Evolutionary conservation across 176 grass and related monocot genomes (phyloP), one percentile per base, ranked within the genome.

Genomic region (Coix lacrymajobi): DNA sequence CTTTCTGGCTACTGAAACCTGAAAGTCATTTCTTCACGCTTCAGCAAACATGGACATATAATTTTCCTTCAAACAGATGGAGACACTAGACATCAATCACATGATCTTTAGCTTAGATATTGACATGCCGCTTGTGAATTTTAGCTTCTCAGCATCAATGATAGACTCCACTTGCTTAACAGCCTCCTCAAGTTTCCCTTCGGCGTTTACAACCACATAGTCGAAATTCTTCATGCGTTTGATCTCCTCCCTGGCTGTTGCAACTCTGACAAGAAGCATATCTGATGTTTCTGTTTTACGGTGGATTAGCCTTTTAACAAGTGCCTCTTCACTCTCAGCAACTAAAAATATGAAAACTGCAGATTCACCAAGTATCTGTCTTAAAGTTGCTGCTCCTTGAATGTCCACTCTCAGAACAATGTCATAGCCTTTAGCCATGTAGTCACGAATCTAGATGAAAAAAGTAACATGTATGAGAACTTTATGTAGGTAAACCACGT

Each of bases 331-430:
- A 20, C 90, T 93, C 81, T 98, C 96, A 34, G 96, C 96, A 8
- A 93, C 91, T 76, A 98, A 46, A 83, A 98, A 98, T 22, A 98
- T 98, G 86, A 98, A 98, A 74, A 95, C 36, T 2, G 96, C 96
- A 71, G 92, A 98, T 76, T 98, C 80, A 6, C 96, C 96, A 0
- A 98, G 91, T 77, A 98, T 93, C 38, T 90, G 85, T 83, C 77
- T 86, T 41, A 98, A 72, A 54, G 96, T 98, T 68, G 89, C 87
- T 73, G 96, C 92, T 65, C 96, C 96, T 93, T 93, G 92, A 85
- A 98, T 95, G 80, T 98, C 96, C 38, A 98, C 96, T 84, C 96
- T 95, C 60, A 98, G 87, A 36, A 95, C 90, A 81, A 98, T 95
- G 76, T 98, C 92, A 88, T 49, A 91, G 51, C 91, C 96, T 83